Evolutionary conservation across 805 yeast species (phyloP), one percentile per base, ranked within the genome.

Genomic region (Candida pini): DNA sequence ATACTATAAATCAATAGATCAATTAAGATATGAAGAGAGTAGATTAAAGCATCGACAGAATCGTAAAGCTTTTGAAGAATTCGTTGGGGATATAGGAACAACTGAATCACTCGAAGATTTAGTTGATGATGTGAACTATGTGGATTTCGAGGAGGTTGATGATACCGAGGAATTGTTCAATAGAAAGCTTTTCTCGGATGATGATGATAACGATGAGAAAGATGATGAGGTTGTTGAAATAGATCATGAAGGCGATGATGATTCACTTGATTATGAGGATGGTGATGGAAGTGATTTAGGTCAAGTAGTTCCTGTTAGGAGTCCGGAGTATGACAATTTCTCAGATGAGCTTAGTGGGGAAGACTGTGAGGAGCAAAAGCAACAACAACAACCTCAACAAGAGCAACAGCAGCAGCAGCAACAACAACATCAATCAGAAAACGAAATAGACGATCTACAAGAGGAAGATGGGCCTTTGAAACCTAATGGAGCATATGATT

Each of bases 171-270:
- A 49, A 9, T 38, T 64, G 27, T 63, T 63, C 41, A 62, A 63
- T 31, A 41, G 68, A 26, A 54, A 56, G 31, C 35, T 63, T 13
- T 63, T 64, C 35, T 54, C 62, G 4, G 49, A 54, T 41, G 59
- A 53, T 31, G 57, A 52, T 21, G 56, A 49, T 22, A 28, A 34
- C 21, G 36, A 86, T 54, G 54, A 74, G 13, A 77, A 78, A 41
- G 60, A 76, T 48, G 76, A 81, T 40, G 30, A n/a, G 30, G 23
- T 25, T 18, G 30, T 18, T 7, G 18, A 21, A 12, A 26, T 28
- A 24, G 22, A 9, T 15, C 32, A 15, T 8, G 31, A 37, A 17
- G 40, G 34, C 20, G 42, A 41, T 27, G 38, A 23, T 21, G 38
- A 29, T 15, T 35, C 34, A 22, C 15, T 28, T 14, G 33, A 36